These are phyloP conservation scores for Phytophthora fragariaefolia DNA, from an alignment of 352 stramenopile genomes.

Conservation along the genomic window DNA sequence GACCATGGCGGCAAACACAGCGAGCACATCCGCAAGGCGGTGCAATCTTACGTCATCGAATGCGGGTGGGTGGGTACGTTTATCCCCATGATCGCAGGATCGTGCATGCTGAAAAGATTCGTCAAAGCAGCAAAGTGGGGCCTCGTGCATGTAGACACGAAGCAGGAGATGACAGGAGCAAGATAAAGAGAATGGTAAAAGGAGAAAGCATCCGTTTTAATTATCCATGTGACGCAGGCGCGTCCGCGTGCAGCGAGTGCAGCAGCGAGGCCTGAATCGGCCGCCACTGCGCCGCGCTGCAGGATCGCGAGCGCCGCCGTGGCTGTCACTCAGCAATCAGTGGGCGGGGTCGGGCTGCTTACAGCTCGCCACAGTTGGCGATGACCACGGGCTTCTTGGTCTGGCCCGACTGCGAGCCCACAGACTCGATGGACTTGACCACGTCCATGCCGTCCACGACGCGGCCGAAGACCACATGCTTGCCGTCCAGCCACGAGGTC, in stretches of 20 bases:
- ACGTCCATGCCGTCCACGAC: background rate
- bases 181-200: too few relatives aligned
- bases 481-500: background rate
- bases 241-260: conserved; percentile 12
- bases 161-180: background rate
- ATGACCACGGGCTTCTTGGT: conserved; percentile 93
- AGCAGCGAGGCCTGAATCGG: background rate
- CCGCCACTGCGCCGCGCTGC: too few relatives aligned
- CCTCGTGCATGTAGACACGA: background rate
- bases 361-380: conserved; percentile 95
- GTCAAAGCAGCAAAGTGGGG: background rate
- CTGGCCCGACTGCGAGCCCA: conserved; percentile 94
- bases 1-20: background rate
- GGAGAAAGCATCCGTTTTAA: conserved; percentile 37
- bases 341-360: conserved; percentile 10
- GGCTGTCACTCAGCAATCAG: conserved; percentile 7
- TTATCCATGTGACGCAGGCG: conserved; percentile 38
- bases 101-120: conserved; percentile 15
- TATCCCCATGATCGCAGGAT: conserved; percentile 5
- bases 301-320: background rate
- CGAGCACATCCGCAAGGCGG: background rate
- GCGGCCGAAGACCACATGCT: background rate
- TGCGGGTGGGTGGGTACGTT: conserved; percentile 11
- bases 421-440: conserved; percentile 18
- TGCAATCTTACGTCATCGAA: conserved; percentile 10